These are phyloP conservation scores for Fusarium miscanthi DNA, from an alignment of 2,329 filamentous ascomycete species.

Conservation along the genomic window DNA sequence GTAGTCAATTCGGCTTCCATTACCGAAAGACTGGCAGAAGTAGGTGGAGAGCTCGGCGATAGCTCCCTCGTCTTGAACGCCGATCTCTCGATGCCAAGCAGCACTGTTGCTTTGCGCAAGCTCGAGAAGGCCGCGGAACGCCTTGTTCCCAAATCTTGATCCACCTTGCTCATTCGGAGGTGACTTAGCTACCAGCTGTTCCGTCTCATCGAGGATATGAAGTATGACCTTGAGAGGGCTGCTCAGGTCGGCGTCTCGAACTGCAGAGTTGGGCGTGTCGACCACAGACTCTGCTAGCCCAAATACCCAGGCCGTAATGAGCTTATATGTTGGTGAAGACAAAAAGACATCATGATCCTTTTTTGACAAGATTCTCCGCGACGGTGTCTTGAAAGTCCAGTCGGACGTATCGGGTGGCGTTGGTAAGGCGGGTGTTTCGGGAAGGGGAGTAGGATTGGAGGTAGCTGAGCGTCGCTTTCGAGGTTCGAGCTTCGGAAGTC, in stretches of 20 bases:
- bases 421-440: conserved; percentile 79
- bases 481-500: conserved; percentile 75
- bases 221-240: conserved; percentile 72
- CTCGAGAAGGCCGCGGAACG: conserved; percentile 86
- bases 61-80: conserved; percentile 62
- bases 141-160: conserved; percentile 93
- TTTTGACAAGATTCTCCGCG: conserved; percentile 82
- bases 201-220: conserved; percentile 75
- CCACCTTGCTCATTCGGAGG: conserved; percentile 88
- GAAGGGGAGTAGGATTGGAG: conserved; percentile 71
- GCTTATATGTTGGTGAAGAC: conserved; percentile 76
- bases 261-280: conserved; percentile 73
- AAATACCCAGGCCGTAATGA: conserved; percentile 89
- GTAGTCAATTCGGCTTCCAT: conserved; percentile 90
- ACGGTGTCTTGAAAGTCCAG: conserved; percentile 73
- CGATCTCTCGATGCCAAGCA: conserved; percentile 73
- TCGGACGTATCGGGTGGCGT: conserved; percentile 70
- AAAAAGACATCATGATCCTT: conserved; percentile 86
- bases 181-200: conserved; percentile 72
- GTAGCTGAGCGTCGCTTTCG: conserved; percentile 65
- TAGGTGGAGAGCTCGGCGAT: conserved; percentile 82
- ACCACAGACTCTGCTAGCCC: conserved; percentile 83
- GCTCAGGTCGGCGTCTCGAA: conserved; percentile 67
- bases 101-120: conserved; percentile 66
- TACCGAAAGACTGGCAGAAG: conserved; percentile 85